A percentile compares a stretch with the other conserved stretches of the same genome.
Evolutionary conservation across 2,329 filamentous ascomycete genomes (phyloP).

Genomic region (Aureobasidium sp.): DNA sequence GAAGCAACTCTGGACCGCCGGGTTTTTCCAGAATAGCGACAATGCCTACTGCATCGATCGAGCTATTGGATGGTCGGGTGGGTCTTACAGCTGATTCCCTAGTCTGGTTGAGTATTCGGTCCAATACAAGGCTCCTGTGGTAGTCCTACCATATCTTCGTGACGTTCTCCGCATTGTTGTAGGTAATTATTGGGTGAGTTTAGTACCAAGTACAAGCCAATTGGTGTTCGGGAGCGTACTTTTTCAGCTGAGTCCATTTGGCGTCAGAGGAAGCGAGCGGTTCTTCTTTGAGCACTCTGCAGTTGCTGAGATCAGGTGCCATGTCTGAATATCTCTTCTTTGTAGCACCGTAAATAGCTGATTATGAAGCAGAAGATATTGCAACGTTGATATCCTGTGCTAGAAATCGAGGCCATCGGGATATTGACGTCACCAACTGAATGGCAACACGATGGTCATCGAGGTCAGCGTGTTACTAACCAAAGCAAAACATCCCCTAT

Average conservation of each 20-base stretch:
- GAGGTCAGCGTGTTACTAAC: background rate
- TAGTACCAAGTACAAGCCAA: background rate
- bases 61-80: slow-evolving; percentile 44
- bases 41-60: slow-evolving; percentile 52
- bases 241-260: slow-evolving; percentile 31
- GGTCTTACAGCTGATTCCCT: slow-evolving; percentile 41
- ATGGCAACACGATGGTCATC: background rate
- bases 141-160: slow-evolving; percentile 3
- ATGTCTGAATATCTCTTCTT: background rate
- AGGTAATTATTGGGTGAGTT: slow-evolving; percentile 32
- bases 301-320: slow-evolving; percentile 14
- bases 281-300: slow-evolving; percentile 15
- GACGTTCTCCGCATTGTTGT: slow-evolving; percentile 26
- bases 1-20: slow-evolving; percentile 39
- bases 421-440: background rate
- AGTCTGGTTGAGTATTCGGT: background rate
- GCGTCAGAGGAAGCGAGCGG: slow-evolving; percentile 26
- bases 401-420: background rate
- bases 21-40: slow-evolving; percentile 45
- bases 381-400: too few relatives aligned
- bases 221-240: slow-evolving; percentile 20
- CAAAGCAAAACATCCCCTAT: background rate
- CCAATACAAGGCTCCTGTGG: background rate
- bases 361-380: background rate
- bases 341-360: background rate